A percentile compares a stretch with the other conserved stretches of the same genome.
Conservation (phyloP, 306 rosid species). For the Casuarina glauca region DNA sequence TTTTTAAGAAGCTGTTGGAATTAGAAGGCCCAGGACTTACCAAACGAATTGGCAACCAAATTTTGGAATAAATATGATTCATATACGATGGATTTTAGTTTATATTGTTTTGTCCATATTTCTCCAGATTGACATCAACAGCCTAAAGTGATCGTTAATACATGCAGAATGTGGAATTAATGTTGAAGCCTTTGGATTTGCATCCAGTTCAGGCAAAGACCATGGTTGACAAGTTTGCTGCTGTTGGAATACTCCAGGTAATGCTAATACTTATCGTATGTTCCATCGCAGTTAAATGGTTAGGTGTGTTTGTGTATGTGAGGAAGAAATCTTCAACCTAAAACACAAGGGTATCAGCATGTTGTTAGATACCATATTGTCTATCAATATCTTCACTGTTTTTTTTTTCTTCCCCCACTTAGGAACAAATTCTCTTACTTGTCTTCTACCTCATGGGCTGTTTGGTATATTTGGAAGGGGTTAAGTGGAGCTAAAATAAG, state of each 20-base stretch:
- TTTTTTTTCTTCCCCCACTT: too few species aligned
- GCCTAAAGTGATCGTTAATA: constrained; percentile 12
- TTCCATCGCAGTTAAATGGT: background rate
- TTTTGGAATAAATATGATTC: background rate
- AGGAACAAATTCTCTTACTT: too few species aligned
- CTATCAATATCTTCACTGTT: background rate
- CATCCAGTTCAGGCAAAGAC: constrained; percentile 54
- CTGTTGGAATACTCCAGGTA: constrained; percentile 94
- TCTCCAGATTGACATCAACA: background rate
- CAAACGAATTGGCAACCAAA: background rate
- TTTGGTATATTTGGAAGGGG: too few species aligned
- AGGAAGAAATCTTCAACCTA: background rate
- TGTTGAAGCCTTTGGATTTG: constrained; percentile 57
- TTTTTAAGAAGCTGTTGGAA: background rate
- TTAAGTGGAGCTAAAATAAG: too few species aligned
- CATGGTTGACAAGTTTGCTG: constrained; percentile 83
- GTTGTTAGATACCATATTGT: background rate
- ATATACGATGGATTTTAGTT: background rate
- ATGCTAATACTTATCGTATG: background rate
- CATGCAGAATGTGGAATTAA: constrained; percentile 62
- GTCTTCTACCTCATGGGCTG: too few species aligned
- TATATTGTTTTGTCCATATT: background rate
- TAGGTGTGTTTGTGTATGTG: background rate
- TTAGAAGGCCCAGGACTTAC: background rate
- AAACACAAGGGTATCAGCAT: background rate